Percentiles rank a stretch among this genome's conserved stretches.
phyloP scores from a whole-genome alignment of 2,329 filamentous ascomycete genomes.

The Pseudocercospora fuligena region DNA sequence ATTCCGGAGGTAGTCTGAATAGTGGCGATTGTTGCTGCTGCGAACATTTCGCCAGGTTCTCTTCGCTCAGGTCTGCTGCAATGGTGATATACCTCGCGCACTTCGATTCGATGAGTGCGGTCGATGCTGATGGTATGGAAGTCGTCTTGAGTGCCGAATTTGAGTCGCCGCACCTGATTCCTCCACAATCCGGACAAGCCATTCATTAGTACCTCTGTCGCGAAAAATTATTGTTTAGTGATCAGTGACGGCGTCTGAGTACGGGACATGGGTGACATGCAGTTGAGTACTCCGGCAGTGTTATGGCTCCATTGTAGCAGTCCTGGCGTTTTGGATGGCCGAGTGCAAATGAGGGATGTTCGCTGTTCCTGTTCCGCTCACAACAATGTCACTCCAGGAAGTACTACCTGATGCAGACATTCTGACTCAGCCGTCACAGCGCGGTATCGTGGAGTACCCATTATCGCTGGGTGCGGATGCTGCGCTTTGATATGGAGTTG shows the following conservation, averaged over 20 bases:
- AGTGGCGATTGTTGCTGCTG: not conserved
- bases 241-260: not conserved
- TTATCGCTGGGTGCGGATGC: not conserved
- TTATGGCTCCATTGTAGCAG: not conserved
- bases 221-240: not conserved
- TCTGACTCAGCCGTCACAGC: not conserved
- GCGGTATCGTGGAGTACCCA: not conserved
- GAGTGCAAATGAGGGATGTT: not conserved
- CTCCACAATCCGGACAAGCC: not conserved
- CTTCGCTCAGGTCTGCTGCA: not conserved
- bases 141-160: not conserved
- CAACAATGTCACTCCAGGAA: no score
- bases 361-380: no score
- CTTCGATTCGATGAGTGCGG: not conserved
- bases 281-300: not conserved
- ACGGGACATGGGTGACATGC: not conserved
- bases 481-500: not conserved
- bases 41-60: not conserved
- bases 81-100: not conserved
- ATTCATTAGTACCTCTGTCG: not conserved
- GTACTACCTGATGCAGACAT: no score
- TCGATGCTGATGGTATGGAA: not conserved
- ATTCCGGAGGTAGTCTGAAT: not conserved
- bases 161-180: not conserved
- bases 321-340: not conserved